A percentile compares a stretch with the other conserved stretches of the same genome.
phyloP scores from a whole-genome alignment of 1,284 basidiomycete genomes.

The Chalciporus piperatoides region DNA sequence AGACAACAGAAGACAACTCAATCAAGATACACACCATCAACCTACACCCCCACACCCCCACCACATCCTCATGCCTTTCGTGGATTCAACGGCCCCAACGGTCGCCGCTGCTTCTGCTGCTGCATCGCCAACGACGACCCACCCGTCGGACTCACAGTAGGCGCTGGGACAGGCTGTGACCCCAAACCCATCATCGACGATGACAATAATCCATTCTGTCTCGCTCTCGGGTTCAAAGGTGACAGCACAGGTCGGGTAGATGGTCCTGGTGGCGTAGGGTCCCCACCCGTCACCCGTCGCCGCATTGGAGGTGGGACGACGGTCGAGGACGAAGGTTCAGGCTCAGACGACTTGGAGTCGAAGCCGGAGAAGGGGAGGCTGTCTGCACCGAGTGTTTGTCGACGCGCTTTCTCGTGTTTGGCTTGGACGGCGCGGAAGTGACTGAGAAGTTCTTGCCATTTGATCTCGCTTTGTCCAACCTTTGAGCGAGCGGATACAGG shows the following conservation, averaged over 20 bases:
- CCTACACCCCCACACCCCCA: not conserved
- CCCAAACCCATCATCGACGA: conserved; percentile 24
- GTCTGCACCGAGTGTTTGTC: conserved; percentile 54
- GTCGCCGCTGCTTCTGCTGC: conserved; percentile 48
- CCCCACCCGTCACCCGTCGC: conserved; percentile 54
- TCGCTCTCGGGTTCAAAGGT: conserved; percentile 68
- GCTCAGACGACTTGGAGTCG: conserved; percentile 20
- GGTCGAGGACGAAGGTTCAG: conserved; percentile 22
- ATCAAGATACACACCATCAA: not conserved
- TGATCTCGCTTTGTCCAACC: conserved; percentile 82
- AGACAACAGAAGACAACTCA: not conserved
- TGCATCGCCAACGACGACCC: conserved; percentile 40
- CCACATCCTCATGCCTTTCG: conserved; percentile 20
- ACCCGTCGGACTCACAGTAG: conserved; percentile 9
- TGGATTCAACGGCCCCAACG: conserved; percentile 39
- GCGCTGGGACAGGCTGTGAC: conserved; percentile 19
- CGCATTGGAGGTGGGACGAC: conserved; percentile 44
- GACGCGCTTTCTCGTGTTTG: conserved; percentile 82
- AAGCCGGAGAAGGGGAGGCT: conserved; percentile 18
- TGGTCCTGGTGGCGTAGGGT: conserved; percentile 22
- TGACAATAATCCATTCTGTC: conserved; percentile 45
- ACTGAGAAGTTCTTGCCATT: conserved; percentile 86
- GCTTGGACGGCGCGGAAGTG: conserved; percentile 84
- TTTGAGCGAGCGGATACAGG: conserved; percentile 58
- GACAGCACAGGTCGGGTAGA: conserved; percentile 47